phyloP scores from a whole-genome alignment of 345 rosid genomes.

The Corchorus capsularis region DNA sequence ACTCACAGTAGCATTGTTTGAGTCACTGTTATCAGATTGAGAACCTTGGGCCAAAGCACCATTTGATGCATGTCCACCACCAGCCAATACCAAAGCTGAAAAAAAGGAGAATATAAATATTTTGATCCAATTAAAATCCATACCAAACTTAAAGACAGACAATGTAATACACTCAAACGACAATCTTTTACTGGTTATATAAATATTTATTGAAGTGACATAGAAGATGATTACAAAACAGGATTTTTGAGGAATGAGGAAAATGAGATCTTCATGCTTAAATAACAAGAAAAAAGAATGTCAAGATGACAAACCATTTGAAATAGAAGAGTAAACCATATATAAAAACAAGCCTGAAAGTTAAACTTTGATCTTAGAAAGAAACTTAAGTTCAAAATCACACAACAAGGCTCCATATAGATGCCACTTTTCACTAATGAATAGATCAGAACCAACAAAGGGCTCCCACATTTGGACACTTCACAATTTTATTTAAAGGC shows the following conservation, averaged over 20 bases:
- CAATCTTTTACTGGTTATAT: neutral
- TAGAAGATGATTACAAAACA: constrained; percentile 11
- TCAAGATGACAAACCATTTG: neutral
- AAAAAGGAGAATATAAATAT: constrained; percentile 25
- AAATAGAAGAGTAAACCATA: neutral
- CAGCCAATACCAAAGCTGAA: constrained; percentile 78
- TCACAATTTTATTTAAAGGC: neutral
- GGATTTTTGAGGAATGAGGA: neutral
- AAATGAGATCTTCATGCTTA: neutral
- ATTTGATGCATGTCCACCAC: constrained; percentile 81
- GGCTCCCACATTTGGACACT: neutral
- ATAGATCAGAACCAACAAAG: neutral
- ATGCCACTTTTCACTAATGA: neutral
- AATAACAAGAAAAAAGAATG: neutral
- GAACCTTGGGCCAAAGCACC: constrained; percentile 59
- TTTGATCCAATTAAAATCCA: constrained; percentile 17
- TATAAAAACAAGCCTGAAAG: neutral
- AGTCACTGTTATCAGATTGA: constrained; percentile 69
- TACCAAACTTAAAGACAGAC: constrained; percentile 16
- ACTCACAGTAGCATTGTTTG: constrained; percentile 86
- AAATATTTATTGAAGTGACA: neutral
- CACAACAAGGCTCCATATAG: constrained; percentile 4
- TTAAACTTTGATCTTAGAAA: neutral
- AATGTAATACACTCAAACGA: neutral
- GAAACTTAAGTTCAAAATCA: neutral